phyloP scores from a whole-genome alignment of 306 rosid genomes.

The Vigna mungo region DNA sequence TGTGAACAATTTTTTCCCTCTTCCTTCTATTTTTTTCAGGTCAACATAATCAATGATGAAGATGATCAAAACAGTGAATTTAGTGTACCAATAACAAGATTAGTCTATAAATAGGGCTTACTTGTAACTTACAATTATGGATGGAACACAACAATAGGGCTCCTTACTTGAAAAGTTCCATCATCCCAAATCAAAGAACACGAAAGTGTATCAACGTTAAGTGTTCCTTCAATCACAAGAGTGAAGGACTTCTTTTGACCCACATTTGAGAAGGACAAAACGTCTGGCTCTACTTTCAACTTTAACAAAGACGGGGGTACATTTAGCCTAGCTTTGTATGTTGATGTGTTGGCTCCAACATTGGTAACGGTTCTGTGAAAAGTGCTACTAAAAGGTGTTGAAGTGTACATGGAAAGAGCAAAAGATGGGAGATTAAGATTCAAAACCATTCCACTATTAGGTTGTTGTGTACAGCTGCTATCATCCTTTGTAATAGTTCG shows the following conservation, averaged over 20 bases:
- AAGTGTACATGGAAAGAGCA: background rate
- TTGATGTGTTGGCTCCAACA: conserved; percentile 5
- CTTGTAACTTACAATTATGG: too few species aligned
- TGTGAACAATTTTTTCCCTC: too few species aligned
- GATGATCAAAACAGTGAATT: too few species aligned
- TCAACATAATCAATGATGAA: too few species aligned
- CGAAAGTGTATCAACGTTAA: background rate
- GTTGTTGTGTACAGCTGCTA: background rate
- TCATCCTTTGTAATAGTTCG: background rate
- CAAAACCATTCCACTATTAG: background rate
- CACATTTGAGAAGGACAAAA: background rate
- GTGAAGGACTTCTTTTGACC: conserved; percentile 4
- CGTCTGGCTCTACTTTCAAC: background rate
- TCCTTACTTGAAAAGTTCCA: background rate
- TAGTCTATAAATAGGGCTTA: too few species aligned
- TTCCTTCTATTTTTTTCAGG: too few species aligned
- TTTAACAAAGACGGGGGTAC: background rate
- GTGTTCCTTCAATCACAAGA: background rate
- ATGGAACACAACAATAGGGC: background rate
- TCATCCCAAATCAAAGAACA: conserved; percentile 7
- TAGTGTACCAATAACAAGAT: too few species aligned
- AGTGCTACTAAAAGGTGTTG: background rate
- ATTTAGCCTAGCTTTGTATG: background rate
- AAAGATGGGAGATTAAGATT: conserved; percentile 8
- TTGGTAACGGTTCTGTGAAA: conserved; percentile 17